These are phyloP conservation scores for Penicillium goetzii DNA, from an alignment of 495 filamentous ascomycete species.

Conservation along the genomic window DNA sequence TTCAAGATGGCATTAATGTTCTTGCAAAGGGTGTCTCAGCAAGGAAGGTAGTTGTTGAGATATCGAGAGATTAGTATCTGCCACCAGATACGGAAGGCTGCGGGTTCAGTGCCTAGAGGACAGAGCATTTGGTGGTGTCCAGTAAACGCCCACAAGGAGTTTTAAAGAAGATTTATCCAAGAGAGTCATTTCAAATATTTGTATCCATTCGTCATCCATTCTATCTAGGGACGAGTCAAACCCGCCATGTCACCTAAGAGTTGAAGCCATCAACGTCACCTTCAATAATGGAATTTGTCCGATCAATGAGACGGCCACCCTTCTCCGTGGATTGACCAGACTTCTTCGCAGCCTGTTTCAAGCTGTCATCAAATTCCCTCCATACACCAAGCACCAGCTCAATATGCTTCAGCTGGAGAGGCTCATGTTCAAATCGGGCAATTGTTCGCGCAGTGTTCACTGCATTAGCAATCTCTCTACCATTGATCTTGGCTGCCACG, in stretches of 20 bases:
- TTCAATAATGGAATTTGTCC: background rate
- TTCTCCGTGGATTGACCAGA: background rate
- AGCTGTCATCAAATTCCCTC: background rate
- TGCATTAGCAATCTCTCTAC: background rate
- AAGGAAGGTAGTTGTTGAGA: conserved; percentile 28
- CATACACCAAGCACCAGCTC: background rate
- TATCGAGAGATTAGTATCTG: background rate
- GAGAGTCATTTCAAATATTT: background rate
- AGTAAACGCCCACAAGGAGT: too few relatives aligned
- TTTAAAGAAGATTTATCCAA: too few relatives aligned
- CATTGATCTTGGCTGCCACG: background rate
- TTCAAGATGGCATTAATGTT: conserved; percentile 45
- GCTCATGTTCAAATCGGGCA: background rate
- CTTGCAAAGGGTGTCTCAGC: conserved; percentile 41
- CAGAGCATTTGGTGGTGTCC: too few relatives aligned
- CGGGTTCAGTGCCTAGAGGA: too few relatives aligned
- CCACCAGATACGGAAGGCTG: background rate
- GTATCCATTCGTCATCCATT: background rate
- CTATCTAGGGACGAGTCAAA: background rate
- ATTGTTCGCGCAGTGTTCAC: background rate
- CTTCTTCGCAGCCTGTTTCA: background rate
- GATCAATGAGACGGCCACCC: background rate
- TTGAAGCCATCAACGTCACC: background rate
- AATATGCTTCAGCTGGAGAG: background rate
- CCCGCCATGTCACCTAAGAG: background rate